phyloP scores from a whole-genome alignment of 352 stramenopile genomes.

The Pythium myriotylum region DNA sequence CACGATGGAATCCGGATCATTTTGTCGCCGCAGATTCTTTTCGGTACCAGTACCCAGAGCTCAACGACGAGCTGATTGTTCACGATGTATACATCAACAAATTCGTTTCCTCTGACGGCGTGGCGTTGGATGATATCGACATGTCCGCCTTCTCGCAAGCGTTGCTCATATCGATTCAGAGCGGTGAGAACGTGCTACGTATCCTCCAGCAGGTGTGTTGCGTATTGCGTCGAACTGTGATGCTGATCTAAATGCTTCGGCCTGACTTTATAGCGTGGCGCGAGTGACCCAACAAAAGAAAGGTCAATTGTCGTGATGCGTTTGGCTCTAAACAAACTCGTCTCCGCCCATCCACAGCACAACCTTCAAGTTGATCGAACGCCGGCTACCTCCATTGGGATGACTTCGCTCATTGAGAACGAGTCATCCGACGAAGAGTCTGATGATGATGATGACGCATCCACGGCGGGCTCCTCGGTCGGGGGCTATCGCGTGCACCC shows the following conservation, averaged over 20 bases:
- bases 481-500: slow-evolving; percentile 24
- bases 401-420: slow-evolving; percentile 29
- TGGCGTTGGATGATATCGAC: slow-evolving; percentile 72
- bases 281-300: slow-evolving; percentile 62
- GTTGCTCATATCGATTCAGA: slow-evolving; percentile 82
- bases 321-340: slow-evolving; percentile 74
- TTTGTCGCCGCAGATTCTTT: slow-evolving; percentile 88
- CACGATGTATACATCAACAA: slow-evolving; percentile 85
- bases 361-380: slow-evolving; percentile 61
- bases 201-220: slow-evolving; percentile 65
- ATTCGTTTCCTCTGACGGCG: slow-evolving; percentile 57
- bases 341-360: slow-evolving; percentile 74
- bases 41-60: slow-evolving; percentile 80
- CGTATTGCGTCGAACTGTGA: neutral
- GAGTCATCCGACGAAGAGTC: slow-evolving; percentile 30
- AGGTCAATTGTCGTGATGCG: slow-evolving; percentile 65
- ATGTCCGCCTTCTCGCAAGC: slow-evolving; percentile 78
- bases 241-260: neutral
- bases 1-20: slow-evolving; percentile 80
- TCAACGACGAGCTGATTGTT: slow-evolving; percentile 74
- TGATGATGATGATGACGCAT: slow-evolving; percentile 30
- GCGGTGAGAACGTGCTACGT: slow-evolving; percentile 77
- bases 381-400: slow-evolving; percentile 23
- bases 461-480: slow-evolving; percentile 19
- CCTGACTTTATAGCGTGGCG: slow-evolving; percentile 42